Evolutionary conservation across 202 grass and related monocot species (phyloP), one percentile per base, ranked within the genome.

Genomic region (Zoysia matrella): DNA sequence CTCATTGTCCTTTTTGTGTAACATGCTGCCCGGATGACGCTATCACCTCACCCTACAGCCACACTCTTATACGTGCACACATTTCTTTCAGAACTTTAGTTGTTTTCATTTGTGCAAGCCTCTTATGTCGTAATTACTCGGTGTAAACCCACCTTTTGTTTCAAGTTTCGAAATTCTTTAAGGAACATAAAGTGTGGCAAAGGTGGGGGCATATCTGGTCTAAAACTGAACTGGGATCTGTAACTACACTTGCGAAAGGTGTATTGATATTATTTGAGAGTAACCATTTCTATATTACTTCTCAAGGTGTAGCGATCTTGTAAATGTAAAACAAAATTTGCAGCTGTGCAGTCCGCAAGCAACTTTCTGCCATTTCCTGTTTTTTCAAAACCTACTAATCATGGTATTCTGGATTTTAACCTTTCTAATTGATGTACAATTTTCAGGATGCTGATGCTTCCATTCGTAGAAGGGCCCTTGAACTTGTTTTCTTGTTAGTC

Each of bases 391-490:
- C 72, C 10, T 2, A 1, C 18, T 72, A 72, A 16, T 65, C 11
- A 40, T 51, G 60, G 57, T 82, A 60, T 77, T 30, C 64, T 73
- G 72, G n/a, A 9, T 52, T 51, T 39, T 78, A 68, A 53, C 15
- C 40, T 76, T 78, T 67, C 62, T 16, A 64, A 72, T 77, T 48
- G 71, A 13, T 89, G 60, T 79, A 15, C 58, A 62, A 69, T 66
- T 91, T 92, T 75, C 90, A 98, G 95, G 95, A 98, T 52, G 86
- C 92, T 1, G 95, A 98, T 91, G 95, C 95, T 63, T 98, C 92
- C 36, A 94, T 98, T 74, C 91, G 92, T 76, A 98, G 90, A 89
- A 98, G 95, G 88, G 95, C 95, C 60, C 92, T 98, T 76, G 95
- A 95, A 51, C 90, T 98, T 91, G 81, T 90, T 69, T 98, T 82